Evolutionary conservation across 352 stramenopile genomes (phyloP).

Genomic region (Phytophthora podocarpi): DNA sequence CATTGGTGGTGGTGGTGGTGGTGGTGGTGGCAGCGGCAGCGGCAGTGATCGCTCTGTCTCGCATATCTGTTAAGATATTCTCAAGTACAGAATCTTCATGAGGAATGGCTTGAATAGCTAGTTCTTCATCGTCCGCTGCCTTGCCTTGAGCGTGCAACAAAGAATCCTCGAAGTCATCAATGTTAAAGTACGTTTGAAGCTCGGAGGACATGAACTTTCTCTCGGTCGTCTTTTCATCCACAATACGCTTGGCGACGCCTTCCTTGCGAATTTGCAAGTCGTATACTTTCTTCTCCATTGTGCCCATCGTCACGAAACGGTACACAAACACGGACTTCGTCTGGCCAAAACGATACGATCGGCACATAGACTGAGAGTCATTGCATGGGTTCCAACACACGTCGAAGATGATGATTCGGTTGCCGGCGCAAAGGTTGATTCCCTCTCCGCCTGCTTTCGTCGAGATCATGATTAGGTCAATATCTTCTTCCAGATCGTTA

Average conservation of each 20-base stretch:
- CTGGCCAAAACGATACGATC: conserved; percentile 93
- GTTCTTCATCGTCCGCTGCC: conserved; percentile 20
- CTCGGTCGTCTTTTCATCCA: conserved; percentile 87
- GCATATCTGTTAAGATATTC: conserved; percentile 54
- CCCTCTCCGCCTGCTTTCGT: conserved; percentile 88
- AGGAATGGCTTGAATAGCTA: conserved; percentile 34
- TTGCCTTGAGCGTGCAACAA: conserved; percentile 51
- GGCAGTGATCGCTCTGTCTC: conserved; percentile 17
- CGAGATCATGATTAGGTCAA: conserved; percentile 89
- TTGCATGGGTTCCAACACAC: conserved; percentile 93
- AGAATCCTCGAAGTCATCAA: conserved; percentile 81
- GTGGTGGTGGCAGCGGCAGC: background rate
- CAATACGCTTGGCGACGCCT: conserved; percentile 87
- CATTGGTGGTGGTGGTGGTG: background rate
- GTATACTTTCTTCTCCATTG: conserved; percentile 95
- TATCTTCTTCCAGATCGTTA: conserved; percentile 81
- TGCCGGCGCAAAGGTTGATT: conserved; percentile 89
- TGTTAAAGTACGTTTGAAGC: conserved; percentile 84
- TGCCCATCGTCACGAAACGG: conserved; percentile 90
- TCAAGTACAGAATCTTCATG: conserved; percentile 59
- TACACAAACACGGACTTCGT: conserved; percentile 93
- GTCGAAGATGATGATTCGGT: conserved; percentile 92
- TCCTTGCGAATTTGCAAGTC: conserved; percentile 91
- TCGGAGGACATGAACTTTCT: conserved; percentile 84
- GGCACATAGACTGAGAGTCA: conserved; percentile 93